Percentiles rank a stretch among this genome's conserved stretches.
Conservation (phyloP, 306 rosid species). For the Hippophae gyantsensis region DNA sequence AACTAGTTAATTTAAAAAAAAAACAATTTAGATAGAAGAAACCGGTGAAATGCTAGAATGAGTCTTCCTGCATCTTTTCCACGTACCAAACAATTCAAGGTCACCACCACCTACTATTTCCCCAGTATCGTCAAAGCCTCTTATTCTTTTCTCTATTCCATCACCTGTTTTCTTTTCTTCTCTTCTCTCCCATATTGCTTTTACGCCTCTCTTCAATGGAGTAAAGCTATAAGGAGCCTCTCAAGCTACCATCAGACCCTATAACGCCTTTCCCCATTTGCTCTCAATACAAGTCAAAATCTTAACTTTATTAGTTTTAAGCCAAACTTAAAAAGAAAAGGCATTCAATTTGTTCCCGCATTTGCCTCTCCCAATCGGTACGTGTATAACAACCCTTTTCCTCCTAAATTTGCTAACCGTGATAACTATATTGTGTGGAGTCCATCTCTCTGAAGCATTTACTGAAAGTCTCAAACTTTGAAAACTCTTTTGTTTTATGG, state of each 20-base stretch:
- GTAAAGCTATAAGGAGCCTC: conserved; percentile 37
- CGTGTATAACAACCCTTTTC: conserved; percentile 12
- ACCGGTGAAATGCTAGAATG: background rate
- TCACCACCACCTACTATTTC: background rate
- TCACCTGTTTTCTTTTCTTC: background rate
- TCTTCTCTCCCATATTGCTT: background rate
- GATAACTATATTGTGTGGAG: background rate
- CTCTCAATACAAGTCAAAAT: conserved; percentile 6
- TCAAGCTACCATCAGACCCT: conserved; percentile 14
- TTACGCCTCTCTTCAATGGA: conserved; percentile 36
- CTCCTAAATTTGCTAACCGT: background rate
- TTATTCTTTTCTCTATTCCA: background rate
- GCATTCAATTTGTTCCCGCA: conserved; percentile 25
- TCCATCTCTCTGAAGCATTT: too few relatives aligned
- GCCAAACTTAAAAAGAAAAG: conserved; percentile 14
- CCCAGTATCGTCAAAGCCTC: background rate
- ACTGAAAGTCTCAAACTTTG: too few relatives aligned
- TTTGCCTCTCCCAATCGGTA: conserved; percentile 42
- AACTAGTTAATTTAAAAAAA: too few relatives aligned
- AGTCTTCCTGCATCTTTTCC: background rate
- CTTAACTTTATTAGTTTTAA: conserved; percentile 17
- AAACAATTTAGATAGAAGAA: too few relatives aligned
- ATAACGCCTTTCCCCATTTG: conserved; percentile 6
- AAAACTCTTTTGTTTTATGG: too few relatives aligned
- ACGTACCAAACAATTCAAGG: background rate